These are phyloP conservation scores for Arthrobotrys megalospora DNA, from an alignment of 2,329 filamentous ascomycete species.

Conservation along the genomic window DNA sequence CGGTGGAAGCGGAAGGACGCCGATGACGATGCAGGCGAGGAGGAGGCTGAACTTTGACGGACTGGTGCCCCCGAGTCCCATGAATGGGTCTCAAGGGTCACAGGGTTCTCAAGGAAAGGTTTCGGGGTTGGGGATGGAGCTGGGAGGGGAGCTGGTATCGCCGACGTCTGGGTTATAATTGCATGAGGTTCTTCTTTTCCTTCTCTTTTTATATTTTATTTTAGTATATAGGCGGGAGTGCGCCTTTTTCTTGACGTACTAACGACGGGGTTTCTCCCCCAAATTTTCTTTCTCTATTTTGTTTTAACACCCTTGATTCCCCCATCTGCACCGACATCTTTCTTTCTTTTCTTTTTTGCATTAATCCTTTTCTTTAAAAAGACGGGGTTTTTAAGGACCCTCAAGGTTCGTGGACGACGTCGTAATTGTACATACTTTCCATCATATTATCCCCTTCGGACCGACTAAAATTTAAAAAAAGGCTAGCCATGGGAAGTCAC, in stretches of 20 bases:
- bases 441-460: too few species aligned
- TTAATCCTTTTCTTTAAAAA: conserved; percentile 6
- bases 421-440: background rate
- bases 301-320: conserved; percentile 11
- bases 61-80: conserved; percentile 71
- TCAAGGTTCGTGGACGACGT: background rate
- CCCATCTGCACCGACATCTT: background rate
- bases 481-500: background rate
- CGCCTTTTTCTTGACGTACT: conserved; percentile 30
- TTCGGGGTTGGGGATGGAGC: conserved; percentile 50
- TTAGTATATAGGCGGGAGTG: conserved; percentile 51
- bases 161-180: conserved; percentile 53
- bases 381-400: background rate
- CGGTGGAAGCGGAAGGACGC: conserved; percentile 72
- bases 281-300: conserved; percentile 31
- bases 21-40: conserved; percentile 77
- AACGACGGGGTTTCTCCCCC: conserved; percentile 22
- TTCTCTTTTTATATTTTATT: conserved; percentile 2
- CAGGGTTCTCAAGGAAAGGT: conserved; percentile 55
- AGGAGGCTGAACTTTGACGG: conserved; percentile 87
- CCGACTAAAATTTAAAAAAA: conserved; percentile 11
- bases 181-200: background rate
- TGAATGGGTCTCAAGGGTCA: conserved; percentile 50
- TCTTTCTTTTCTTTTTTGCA: too few species aligned
- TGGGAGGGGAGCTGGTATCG: conserved; percentile 60